Evolutionary conservation across 768 basidiomycete species (phyloP), one percentile per base, ranked within the genome.

Genomic region (Lentinula sp.): DNA sequence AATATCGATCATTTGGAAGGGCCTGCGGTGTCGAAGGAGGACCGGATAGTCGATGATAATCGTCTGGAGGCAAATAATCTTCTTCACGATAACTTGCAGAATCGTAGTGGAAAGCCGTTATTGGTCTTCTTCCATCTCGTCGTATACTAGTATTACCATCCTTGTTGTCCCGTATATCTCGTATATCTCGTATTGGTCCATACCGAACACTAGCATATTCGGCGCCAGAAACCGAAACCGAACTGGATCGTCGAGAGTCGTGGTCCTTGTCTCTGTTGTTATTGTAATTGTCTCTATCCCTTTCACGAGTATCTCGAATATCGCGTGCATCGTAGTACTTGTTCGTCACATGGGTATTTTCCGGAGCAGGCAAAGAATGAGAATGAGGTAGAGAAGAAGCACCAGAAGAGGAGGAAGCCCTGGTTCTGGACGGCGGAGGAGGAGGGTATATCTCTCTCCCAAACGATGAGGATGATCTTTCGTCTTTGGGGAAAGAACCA

Each of bases 311-410:
- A 28, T 70, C 70, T 32, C 69, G 66, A 42, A 68, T 67, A 51
- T 76, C 77, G 45, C 71, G 63, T 16, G 52, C 36, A 59, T 77
- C 77, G 66, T 68, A 64, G 61, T 61, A 63, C 59, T 68, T 73
- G 60, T 66, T 28, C 28, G 28, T 28, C 18, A 42, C 56, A 43
- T 28, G 69, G 58, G 74, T 75, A 39, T 74, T 68, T 55, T 69
- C 46, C 42, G 59, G 45, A 55, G 28, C 28, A 28, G 28, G 4
- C 28, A 67, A 65, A 48, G 62, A 41, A 49, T 62, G 66, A 60
- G 62, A 15, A 32, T 67, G 28, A 28, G 28, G 28, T 28, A 28
- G 64, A 13, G 52, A 60, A 39, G 12, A 43, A 58, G 43, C 42
- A 43, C 71, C 69, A 53, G 60, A 64, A 43, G 16, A 35, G 13